phyloP scores from a whole-genome alignment of 345 rosid species.

The Dipteronia dyeriana region DNA sequence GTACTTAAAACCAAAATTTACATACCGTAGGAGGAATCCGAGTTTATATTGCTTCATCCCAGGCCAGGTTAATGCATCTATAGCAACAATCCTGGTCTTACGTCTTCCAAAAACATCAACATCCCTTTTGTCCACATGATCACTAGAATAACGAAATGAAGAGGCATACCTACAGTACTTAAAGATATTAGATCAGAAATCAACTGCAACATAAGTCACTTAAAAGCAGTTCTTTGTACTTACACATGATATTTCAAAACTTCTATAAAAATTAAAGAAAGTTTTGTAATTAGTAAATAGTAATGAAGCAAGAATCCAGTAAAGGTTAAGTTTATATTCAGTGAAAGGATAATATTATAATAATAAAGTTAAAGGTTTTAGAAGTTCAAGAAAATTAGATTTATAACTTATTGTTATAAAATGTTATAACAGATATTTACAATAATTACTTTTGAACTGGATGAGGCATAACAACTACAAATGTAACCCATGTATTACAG shows the following conservation, averaged over 20 bases:
- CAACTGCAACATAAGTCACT: slow-evolving; percentile 19
- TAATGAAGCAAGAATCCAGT: not conserved
- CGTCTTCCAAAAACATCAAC: slow-evolving; percentile 62
- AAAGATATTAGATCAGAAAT: slow-evolving; percentile 26
- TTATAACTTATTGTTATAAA: not conserved
- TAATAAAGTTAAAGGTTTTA: not conserved
- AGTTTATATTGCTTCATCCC: slow-evolving; percentile 58
- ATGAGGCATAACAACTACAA: not conserved
- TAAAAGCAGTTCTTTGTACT: not conserved
- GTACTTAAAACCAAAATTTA: slow-evolving; percentile 4
- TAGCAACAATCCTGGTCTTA: slow-evolving; percentile 68
- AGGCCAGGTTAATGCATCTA: slow-evolving; percentile 78
- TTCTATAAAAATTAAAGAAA: not conserved
- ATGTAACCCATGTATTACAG: not conserved
- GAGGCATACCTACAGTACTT: slow-evolving; percentile 75
- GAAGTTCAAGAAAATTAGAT: not conserved
- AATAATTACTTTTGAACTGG: not conserved
- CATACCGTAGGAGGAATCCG: slow-evolving; percentile 65
- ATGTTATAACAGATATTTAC: not conserved
- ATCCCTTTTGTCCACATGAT: slow-evolving; percentile 60
- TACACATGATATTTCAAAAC: not conserved
- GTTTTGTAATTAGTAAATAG: not conserved
- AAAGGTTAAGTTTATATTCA: not conserved
- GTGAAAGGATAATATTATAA: not conserved
- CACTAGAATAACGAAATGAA: slow-evolving; percentile 84